A percentile compares a stretch with the other conserved stretches of the same genome.
phyloP scores from a whole-genome alignment of 2,329 filamentous ascomycete species.

The Raffaelea albimanens region DNA sequence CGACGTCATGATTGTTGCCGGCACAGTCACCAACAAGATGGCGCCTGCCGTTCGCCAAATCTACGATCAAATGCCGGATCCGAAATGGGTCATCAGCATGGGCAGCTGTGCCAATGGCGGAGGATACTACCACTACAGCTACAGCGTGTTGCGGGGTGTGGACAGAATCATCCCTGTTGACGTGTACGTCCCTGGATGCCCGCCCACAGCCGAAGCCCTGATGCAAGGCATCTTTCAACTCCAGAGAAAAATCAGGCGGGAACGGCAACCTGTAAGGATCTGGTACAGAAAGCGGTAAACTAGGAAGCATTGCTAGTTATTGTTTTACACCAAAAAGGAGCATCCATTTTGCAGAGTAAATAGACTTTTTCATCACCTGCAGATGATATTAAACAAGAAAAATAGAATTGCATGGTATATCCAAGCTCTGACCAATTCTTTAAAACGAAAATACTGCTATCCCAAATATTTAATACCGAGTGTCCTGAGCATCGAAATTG shows the following conservation, averaged over 20 bases:
- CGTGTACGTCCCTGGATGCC: slow-evolving; percentile 58
- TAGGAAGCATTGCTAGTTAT: no score
- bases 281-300: no score
- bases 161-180: slow-evolving; percentile 60
- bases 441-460: no score
- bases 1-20: slow-evolving; percentile 89
- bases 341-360: no score
- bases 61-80: slow-evolving; percentile 94
- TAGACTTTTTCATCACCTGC: no score
- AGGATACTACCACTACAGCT: slow-evolving; percentile 67
- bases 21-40: slow-evolving; percentile 95
- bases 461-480: no score
- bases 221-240: slow-evolving; percentile 54
- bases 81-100: slow-evolving; percentile 71
- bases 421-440: no score
- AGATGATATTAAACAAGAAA: no score
- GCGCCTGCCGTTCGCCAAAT: slow-evolving; percentile 80
- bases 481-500: no score
- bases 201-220: slow-evolving; percentile 36
- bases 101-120: slow-evolving; percentile 63
- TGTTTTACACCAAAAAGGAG: no score
- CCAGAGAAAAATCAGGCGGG: slow-evolving; percentile 67
- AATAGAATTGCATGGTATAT: no score
- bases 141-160: slow-evolving; percentile 55
- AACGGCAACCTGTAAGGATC: no score